Evolutionary conservation across 768 basidiomycete genomes (phyloP).

Genomic region (Rossbeevera mucosa): DNA sequence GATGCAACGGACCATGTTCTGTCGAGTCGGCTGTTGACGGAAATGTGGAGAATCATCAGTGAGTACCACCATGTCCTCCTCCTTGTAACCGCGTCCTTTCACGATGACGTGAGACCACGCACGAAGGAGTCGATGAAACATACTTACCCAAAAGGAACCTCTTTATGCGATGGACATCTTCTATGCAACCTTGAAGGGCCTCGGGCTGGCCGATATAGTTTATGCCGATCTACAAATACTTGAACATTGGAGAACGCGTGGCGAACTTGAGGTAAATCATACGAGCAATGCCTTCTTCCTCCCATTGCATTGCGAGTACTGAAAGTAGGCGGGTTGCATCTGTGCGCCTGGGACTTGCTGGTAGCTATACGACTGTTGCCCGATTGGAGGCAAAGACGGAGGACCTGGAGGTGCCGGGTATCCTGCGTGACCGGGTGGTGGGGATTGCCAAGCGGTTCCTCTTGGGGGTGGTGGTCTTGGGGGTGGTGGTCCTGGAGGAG

Average conservation of each 20-base stretch:
- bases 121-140: not conserved
- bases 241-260: not conserved
- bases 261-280: slow-evolving; percentile 24
- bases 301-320: slow-evolving; percentile 87
- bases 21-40: slow-evolving; percentile 64
- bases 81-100: slow-evolving; percentile 49
- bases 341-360: slow-evolving; percentile 46
- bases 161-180: slow-evolving; percentile 81
- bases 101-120: not conserved
- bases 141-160: slow-evolving; percentile 69
- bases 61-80: slow-evolving; percentile 81
- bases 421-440: not conserved
- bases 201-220: slow-evolving; percentile 71
- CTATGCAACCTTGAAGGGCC: slow-evolving; percentile 83
- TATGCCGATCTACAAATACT: slow-evolving; percentile 67
- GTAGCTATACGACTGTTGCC: slow-evolving; percentile 60
- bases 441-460: not conserved
- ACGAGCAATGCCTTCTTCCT: slow-evolving; percentile 87
- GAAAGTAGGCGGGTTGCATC: slow-evolving; percentile 61
- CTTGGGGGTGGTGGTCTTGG: slow-evolving; percentile 19
- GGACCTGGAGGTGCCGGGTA: slow-evolving; percentile 27
- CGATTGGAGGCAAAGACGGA: slow-evolving; percentile 50
- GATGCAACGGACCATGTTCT: slow-evolving; percentile 64
- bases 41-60: slow-evolving; percentile 69
- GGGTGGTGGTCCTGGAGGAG: slow-evolving; percentile 15